Conservation (phyloP, 192 early-diverging fungal species). For the Backusella morwellensis region DNA sequence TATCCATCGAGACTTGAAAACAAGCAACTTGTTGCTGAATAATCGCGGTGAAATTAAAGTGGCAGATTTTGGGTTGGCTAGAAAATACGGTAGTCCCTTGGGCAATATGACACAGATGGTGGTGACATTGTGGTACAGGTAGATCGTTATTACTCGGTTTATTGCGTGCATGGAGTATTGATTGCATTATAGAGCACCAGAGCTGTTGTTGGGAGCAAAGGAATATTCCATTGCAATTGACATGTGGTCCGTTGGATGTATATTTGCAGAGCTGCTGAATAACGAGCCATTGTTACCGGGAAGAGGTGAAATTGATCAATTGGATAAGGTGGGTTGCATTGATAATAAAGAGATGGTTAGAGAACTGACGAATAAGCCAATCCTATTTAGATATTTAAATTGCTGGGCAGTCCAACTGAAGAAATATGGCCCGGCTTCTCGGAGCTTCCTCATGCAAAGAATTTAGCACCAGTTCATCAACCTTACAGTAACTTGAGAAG, state of each 20-base stretch:
- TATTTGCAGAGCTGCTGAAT: conserved; percentile 91
- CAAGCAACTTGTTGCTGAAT: conserved; percentile 59
- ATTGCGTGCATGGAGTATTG: background rate
- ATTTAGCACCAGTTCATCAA: conserved; percentile 71
- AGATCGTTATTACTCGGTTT: background rate
- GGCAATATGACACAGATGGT: conserved; percentile 64
- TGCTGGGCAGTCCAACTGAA: conserved; percentile 86
- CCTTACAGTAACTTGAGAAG: conserved; percentile 53
- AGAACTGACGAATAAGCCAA: background rate
- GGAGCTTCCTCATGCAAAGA: conserved; percentile 63
- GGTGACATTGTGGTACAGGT: conserved; percentile 74
- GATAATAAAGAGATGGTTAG: background rate
- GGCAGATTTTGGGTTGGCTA: conserved; percentile 70
- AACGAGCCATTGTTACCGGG: conserved; percentile 84
- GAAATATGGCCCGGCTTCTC: conserved; percentile 71
- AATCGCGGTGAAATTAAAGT: conserved; percentile 63
- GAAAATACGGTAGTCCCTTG: conserved; percentile 61
- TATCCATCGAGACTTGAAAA: conserved; percentile 69
- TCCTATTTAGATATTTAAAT: conserved; percentile 69
- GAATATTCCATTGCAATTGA: conserved; percentile 71
- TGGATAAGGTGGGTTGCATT: conserved; percentile 51
- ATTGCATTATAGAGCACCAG: conserved; percentile 51
- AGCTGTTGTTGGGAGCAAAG: conserved; percentile 57
- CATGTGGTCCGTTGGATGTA: conserved; percentile 95
- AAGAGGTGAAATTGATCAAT: conserved; percentile 76